Evolutionary conservation across 2,329 filamentous ascomycete genomes (phyloP), one percentile per base, ranked within the genome.

Genomic region (Venturiaceae sp.): DNA sequence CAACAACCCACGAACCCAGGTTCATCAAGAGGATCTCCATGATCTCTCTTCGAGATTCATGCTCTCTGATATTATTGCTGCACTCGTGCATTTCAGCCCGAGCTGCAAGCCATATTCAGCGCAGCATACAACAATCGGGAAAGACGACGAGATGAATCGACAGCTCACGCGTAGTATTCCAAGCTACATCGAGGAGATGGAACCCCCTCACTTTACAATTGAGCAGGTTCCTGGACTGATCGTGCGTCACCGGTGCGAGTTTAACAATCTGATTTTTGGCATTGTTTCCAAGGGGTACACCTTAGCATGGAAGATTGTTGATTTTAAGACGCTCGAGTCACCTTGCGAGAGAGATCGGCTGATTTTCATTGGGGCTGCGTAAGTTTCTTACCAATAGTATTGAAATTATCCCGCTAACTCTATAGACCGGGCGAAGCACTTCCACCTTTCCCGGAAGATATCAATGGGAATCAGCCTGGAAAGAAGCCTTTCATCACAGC

Each of bases 171-270:
- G 6, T 16, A 13, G 41, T 14, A 41, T 39, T 6, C 39, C 34
- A 9, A 23, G 41, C 14, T 11, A 41, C 8, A 39, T 56, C 16
- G 3, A 9, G 1, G 16, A 6, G 3, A 3, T 56, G 41, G 33
- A 11, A 11, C 54, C 54, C 8, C 34, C 33, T 4, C 54, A 56
- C 14, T 33, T 46, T 5, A 16, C 11, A 11, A 30, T 56, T 9
- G 54, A 56, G 36, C 54, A 56, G n/a, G 54, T 56, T 1, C 30
- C 32, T 44, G 54, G 54, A 3, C 21, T 56, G 19, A 37, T 56
- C 54, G 26, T n/a, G 7, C 13, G 41, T 3, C 54, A 56, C 8
- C 30, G 32, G 5, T 9, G 6, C 16, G 16, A 53, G 5, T 53
- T 6, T 4, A 1, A 32, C 8, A 52, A 30, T n/a, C 47, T 52